phyloP scores from a whole-genome alignment of 2,329 filamentous ascomycete genomes.

The Ophiognomonia clavigignenti-juglandacearum region DNA sequence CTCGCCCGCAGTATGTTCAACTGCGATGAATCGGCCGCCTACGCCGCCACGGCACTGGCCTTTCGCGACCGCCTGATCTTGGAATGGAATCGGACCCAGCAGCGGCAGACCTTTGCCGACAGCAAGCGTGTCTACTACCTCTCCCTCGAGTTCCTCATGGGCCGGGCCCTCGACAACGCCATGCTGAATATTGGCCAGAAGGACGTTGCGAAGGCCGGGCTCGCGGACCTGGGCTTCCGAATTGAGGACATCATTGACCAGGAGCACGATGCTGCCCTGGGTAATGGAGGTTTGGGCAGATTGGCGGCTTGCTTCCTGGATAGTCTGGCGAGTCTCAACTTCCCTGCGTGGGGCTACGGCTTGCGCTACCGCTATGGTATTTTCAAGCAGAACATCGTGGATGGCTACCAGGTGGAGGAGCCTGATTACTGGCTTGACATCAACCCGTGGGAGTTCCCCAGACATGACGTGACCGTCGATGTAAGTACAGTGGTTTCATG shows the following conservation, averaged over 20 bases:
- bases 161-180: slow-evolving; percentile 91
- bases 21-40: slow-evolving; percentile 92
- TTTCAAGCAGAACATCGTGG: slow-evolving; percentile 98
- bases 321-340: slow-evolving; percentile 90
- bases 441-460: slow-evolving; percentile 97
- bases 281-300: slow-evolving; percentile 91
- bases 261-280: slow-evolving; percentile 92
- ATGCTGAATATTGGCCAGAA: slow-evolving; percentile 96
- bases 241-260: slow-evolving; percentile 94
- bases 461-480: slow-evolving; percentile 92
- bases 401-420: slow-evolving; percentile 96
- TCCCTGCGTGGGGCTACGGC: slow-evolving; percentile 95
- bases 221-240: slow-evolving; percentile 86
- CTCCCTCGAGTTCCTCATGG: slow-evolving; percentile 97
- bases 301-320: slow-evolving; percentile 96
- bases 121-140: slow-evolving; percentile 96
- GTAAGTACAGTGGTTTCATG: too few species aligned
- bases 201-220: slow-evolving; percentile 75
- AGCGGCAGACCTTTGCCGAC: slow-evolving; percentile 86
- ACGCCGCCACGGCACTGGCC: slow-evolving; percentile 83
- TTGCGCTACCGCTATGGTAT: slow-evolving; percentile 94
- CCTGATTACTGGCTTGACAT: slow-evolving; percentile 98
- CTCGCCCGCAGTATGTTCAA: slow-evolving; percentile 96
- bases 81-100: slow-evolving; percentile 98
- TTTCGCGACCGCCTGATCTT: slow-evolving; percentile 90